Evolutionary conservation across 352 stramenopile genomes (phyloP).

Genomic region (Phytophthora pinifolia): DNA sequence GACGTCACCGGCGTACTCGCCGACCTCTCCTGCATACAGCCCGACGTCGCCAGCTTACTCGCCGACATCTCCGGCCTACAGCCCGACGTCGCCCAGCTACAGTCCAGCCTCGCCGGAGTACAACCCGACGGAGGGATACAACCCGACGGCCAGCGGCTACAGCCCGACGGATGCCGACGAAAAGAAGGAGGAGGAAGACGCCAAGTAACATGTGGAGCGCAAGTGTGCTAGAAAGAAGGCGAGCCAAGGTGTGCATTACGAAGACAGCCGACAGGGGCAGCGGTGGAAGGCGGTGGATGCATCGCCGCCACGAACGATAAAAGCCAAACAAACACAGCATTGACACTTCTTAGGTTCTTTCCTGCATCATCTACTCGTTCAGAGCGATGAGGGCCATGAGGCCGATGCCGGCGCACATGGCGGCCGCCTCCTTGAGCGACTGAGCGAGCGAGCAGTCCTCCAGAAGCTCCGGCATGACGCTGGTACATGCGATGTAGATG

Average conservation of each 20-base stretch:
- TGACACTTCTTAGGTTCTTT: constrained; percentile 13
- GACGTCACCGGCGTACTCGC: constrained; percentile 68
- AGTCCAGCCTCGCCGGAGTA: constrained; percentile 80
- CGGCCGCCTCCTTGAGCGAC: constrained; percentile 65
- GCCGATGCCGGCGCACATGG: constrained; percentile 69
- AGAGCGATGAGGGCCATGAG: constrained; percentile 84
- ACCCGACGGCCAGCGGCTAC: constrained; percentile 71
- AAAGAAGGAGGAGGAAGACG: constrained; percentile 35
- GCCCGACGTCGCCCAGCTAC: constrained; percentile 74
- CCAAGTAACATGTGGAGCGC: constrained; percentile 27
- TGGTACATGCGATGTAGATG: constrained; percentile 92
- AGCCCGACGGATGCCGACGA: constrained; percentile 71
- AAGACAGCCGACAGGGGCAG: constrained; percentile 16
- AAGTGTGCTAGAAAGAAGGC: constrained; percentile 17
- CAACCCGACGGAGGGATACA: constrained; percentile 82
- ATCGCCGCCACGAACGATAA: constrained; percentile 16
- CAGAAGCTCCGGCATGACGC: constrained; percentile 91
- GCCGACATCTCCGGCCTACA: constrained; percentile 74
- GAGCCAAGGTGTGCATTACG: constrained; percentile 29
- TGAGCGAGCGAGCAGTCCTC: constrained; percentile 78
- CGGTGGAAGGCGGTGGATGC: constrained; percentile 11
- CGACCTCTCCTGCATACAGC: constrained; percentile 67
- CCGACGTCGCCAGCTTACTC: constrained; percentile 77
- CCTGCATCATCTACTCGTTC: constrained; percentile 44
- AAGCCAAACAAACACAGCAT: constrained; percentile 31